A percentile compares a stretch with the other conserved stretches of the same genome.
phyloP scores from a whole-genome alignment of 441 rosid genomes.

The Adansonia rubrostipa region DNA sequence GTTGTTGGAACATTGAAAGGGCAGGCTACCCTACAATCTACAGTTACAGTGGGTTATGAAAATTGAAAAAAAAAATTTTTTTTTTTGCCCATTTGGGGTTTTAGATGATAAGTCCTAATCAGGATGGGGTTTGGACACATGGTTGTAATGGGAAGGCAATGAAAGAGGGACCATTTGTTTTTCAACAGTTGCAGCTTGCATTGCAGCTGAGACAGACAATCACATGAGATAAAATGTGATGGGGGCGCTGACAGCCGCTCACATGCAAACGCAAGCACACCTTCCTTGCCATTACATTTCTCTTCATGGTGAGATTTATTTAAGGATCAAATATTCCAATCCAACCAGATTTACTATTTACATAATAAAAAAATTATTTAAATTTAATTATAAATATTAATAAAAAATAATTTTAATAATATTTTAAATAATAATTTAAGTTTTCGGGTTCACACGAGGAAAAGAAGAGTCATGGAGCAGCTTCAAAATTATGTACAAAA shows the following conservation, averaged over 20 bases:
- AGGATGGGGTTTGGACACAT: neutral
- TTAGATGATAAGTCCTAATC: constrained; percentile 10
- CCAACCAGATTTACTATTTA: no score
- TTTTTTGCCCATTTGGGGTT: neutral
- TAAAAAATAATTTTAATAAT: no score
- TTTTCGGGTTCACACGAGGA: no score
- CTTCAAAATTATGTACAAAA: neutral
- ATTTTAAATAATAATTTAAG: no score
- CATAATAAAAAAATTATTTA: no score
- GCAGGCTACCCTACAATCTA: neutral
- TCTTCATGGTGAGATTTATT: neutral
- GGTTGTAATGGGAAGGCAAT: constrained; percentile 1
- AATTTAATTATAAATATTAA: no score
- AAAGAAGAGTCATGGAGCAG: neutral
- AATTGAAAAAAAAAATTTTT: neutral
- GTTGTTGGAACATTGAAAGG: neutral
- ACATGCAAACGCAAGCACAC: constrained; percentile 27
- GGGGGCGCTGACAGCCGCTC: constrained; percentile 27
- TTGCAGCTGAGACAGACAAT: constrained; percentile 25
- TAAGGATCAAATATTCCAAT: neutral
- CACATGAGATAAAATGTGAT: constrained; percentile 28
- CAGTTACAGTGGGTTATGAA: neutral
- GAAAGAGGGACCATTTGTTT: constrained; percentile 25
- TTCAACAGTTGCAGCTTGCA: neutral
- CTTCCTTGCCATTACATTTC: neutral